Evolutionary conservation across 2,329 filamentous ascomycete genomes (phyloP).

Genomic region (Lasiodiplodia hormozganensis): DNA sequence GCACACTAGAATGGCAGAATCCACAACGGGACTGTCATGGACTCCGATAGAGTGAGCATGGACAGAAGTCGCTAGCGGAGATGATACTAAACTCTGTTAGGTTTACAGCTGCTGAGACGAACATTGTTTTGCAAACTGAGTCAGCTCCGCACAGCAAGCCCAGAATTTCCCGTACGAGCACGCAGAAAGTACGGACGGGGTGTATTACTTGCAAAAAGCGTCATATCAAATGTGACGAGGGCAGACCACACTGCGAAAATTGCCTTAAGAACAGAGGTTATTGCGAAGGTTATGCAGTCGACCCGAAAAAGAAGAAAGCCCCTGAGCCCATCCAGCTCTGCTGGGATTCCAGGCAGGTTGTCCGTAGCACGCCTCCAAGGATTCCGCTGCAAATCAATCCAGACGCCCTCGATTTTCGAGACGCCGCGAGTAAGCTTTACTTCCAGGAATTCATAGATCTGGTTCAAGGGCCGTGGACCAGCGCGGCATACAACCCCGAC

Average conservation of each 20-base stretch:
- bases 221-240: constrained; percentile 34
- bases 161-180: constrained; percentile 2
- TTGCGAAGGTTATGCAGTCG: constrained; percentile 7
- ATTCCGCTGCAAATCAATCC: not conserved
- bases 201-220: constrained; percentile 17
- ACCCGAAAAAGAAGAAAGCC: not conserved
- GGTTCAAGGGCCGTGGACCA: constrained; percentile 7
- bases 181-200: constrained; percentile 7
- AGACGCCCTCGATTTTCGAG: constrained; percentile 1
- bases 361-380: not conserved
- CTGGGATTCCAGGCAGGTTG: constrained; percentile 11
- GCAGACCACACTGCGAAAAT: constrained; percentile 34
- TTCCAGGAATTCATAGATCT: constrained; percentile 11
- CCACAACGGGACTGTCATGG: no score
- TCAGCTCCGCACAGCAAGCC: not conserved
- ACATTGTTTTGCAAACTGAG: not conserved
- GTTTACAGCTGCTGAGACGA: not conserved
- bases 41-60: no score
- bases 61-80: no score
- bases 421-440: constrained; percentile 3
- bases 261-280: constrained; percentile 17
- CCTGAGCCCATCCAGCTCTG: not conserved
- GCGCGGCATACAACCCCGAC: not conserved
- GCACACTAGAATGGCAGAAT: no score
- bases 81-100: not conserved